Conservation (phyloP, 495 filamentous ascomycete species). For the Rusavskia elegans region DNA sequence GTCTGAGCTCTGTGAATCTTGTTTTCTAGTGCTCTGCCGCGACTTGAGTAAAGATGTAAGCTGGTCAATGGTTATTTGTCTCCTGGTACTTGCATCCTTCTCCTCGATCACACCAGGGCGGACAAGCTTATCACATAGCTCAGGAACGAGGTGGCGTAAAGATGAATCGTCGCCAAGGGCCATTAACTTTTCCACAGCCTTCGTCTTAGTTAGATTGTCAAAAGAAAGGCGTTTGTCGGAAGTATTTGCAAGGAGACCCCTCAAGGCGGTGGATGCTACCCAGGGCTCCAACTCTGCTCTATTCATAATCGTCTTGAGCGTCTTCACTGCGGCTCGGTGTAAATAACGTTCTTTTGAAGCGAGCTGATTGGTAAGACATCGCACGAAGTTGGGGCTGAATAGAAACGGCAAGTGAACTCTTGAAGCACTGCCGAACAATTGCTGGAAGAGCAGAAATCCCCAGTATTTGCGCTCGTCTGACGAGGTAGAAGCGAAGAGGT, state of each 20-base stretch:
- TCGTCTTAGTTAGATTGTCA: constrained; percentile 74
- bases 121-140: constrained; percentile 26
- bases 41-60: constrained; percentile 10
- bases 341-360: constrained; percentile 71
- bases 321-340: constrained; percentile 61
- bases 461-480: constrained; percentile 81
- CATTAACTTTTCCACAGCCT: constrained; percentile 67
- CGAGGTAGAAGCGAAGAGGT: constrained; percentile 61
- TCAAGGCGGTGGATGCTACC: constrained; percentile 41
- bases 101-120: constrained; percentile 25
- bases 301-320: constrained; percentile 47
- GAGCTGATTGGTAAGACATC: constrained; percentile 75
- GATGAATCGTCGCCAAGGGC: constrained; percentile 34
- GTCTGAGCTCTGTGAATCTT: neutral
- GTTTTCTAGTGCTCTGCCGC: neutral
- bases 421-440: constrained; percentile 39
- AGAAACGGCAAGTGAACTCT: constrained; percentile 33
- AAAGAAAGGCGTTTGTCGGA: constrained; percentile 61
- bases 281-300: constrained; percentile 49
- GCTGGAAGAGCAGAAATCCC: constrained; percentile 74
- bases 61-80: constrained; percentile 32
- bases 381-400: constrained; percentile 71
- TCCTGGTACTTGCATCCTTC: constrained; percentile 27
- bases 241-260: constrained; percentile 38
- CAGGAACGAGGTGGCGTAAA: constrained; percentile 23